These are phyloP conservation scores for Dorcoceras hygrometricum DNA, from an alignment of 257 asterid genomes.

Conservation along the genomic window DNA sequence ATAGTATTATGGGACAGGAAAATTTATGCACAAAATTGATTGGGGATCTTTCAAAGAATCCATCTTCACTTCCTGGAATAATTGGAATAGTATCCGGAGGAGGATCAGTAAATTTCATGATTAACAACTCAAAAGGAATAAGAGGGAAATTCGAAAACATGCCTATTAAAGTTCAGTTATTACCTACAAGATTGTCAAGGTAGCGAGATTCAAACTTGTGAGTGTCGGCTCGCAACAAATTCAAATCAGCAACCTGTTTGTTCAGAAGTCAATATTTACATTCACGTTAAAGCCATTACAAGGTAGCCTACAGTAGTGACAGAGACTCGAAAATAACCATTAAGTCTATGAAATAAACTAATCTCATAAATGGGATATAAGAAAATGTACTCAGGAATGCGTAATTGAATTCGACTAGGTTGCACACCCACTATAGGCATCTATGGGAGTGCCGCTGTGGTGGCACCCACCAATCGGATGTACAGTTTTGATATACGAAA, in stretches of 20 bases:
- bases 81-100: conserved; percentile 10
- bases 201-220: conserved; percentile 95
- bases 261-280: conserved; percentile 11
- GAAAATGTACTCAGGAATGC: not conserved
- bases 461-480: too few species aligned
- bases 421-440: too few species aligned
- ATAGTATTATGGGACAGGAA: conserved; percentile 81
- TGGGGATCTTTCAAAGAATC: conserved; percentile 73
- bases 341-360: too few species aligned
- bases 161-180: conserved; percentile 17
- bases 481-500: too few species aligned
- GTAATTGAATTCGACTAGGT: too few species aligned
- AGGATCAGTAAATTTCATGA: not conserved
- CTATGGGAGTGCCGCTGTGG: too few species aligned
- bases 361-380: not conserved
- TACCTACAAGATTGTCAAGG: conserved; percentile 85
- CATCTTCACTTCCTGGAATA: conserved; percentile 58
- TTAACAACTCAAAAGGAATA: not conserved
- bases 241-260: conserved; percentile 79
- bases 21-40: conserved; percentile 72
- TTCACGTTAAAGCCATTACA: not conserved
- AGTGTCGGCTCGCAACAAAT: conserved; percentile 62
- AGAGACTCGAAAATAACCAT: not conserved
- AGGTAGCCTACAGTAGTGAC: too few species aligned
- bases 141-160: conserved; percentile 8